Evolutionary conservation across 2,329 filamentous ascomycete genomes (phyloP), one percentile per base, ranked within the genome.

Genomic region (Aspergillus sergii): DNA sequence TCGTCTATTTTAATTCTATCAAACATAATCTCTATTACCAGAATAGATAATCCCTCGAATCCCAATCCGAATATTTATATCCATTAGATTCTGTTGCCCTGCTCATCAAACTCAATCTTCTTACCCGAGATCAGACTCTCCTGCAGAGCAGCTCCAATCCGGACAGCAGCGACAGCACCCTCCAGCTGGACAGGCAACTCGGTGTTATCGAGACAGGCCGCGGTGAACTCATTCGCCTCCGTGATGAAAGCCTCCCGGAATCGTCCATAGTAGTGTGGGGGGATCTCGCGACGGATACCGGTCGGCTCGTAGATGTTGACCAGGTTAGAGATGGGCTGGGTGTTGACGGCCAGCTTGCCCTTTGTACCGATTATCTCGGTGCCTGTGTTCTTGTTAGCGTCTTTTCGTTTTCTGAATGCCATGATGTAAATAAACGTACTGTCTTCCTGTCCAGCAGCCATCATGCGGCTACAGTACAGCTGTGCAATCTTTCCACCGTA

Each of bases 321-420:
- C 21, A 88, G 77, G 61, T 85, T 85, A 1, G 74, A 77, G 53
- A 79, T 77, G 4, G 88, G 88, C 66, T 88, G 83, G 6, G 80
- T 82, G 69, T 90, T 90, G 65, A 91, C 80, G 0, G 81, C 77
- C 8, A 91, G 71, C 73, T 90, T 90, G 46, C 88, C 88, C 67
- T 85, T 81, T 2, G 88, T 90, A 23, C 88, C 88, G 61, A 89
- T 87, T 66, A 90, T 84, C 76, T 90, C 88, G 0, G 88, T 89
- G 64, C 83, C 51, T 54, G 10, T 1, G 28, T 51, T 8, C 7
- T 4, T 30, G 19, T 51, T 51, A 51, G 48, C 3, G 9, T 11
- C 23, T 10, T 14, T 21, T 23, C 19, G 14, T 1, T 28, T 4
- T 51, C 5, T 11, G 8, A 6, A n/a, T 11, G 0, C 0, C 28